Evolutionary conservation across 2,329 filamentous ascomycete genomes (phyloP).

Genomic region (Xylariaceae sp.): DNA sequence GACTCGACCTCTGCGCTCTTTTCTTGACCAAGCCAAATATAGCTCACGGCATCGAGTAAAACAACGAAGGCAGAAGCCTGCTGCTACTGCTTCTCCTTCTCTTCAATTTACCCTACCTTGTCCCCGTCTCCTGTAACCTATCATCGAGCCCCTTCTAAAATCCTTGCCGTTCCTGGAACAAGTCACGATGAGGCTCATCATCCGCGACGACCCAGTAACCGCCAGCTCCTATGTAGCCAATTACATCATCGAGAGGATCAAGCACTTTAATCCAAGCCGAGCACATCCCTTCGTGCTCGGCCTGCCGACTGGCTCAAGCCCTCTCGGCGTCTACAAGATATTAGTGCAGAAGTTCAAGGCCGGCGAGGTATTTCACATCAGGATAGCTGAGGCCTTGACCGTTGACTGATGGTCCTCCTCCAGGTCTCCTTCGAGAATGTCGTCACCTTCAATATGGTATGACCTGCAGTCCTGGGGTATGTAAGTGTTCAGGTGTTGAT

Average conservation of each 20-base stretch:
- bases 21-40: no score
- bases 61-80: no score
- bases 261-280: constrained; percentile 63
- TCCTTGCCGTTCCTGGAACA: constrained; percentile 21
- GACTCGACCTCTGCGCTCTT: no score
- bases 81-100: no score
- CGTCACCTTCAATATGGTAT: constrained; percentile 85
- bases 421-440: constrained; percentile 81
- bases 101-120: constrained; percentile 2
- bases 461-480: constrained; percentile 10
- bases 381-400: background rate
- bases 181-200: constrained; percentile 87
- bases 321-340: constrained; percentile 68
- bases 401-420: constrained; percentile 28
- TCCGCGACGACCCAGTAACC: constrained; percentile 61
- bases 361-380: constrained; percentile 38
- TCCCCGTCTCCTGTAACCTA: constrained; percentile 7
- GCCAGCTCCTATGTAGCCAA: constrained; percentile 72
- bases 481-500: no score
- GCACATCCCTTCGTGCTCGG: constrained; percentile 74
- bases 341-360: constrained; percentile 65
- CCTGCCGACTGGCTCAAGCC: constrained; percentile 75
- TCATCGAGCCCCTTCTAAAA: constrained; percentile 4
- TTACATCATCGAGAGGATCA: constrained; percentile 78
- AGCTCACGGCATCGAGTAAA: no score